Evolutionary conservation across 768 basidiomycete genomes (phyloP), one percentile per base, ranked within the genome.

Genomic region (Pluteus cervinus): DNA sequence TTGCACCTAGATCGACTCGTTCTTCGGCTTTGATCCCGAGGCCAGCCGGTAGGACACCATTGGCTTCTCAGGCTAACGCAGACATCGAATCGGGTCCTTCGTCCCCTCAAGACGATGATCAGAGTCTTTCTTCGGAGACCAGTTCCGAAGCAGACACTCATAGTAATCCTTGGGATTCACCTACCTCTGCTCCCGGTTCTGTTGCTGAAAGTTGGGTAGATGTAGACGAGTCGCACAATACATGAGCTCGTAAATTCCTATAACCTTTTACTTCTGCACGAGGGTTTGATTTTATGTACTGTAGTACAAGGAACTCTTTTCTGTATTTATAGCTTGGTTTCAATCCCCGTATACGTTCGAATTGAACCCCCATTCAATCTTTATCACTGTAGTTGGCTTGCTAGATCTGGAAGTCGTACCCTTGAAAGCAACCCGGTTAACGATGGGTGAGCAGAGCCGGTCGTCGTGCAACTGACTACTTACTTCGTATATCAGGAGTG

Each of bases 191-290:
- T n/a, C n/a, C n/a, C n/a, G n/a, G n/a, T n/a, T n/a, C n/a, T 9
- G 75, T 74, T 18, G 74, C 75, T 33, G 61, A 56, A 31, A 86
- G 82, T 45, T 89, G 86, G 86, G 62, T 89, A 36, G 85, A 76
- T 53, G 59, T 87, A 51, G 60, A 68, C 37, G 53, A 48, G 32
- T 48, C 9, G 20, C 8, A 45, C 12, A 30, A 28, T 16, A 17
- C 25, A 20, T 7, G 21, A 14, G 16, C 9, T 4, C 36, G 23
- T 39, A 33, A 33, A 25, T 38, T 43, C 34, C 31, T 35, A 39
- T 32, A 38, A n/a, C 29, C 4, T 15, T 16, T 20, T 20, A 18
- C 5, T 11, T 14, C 35, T 24, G 29, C n/a, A 9, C 16, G 14
- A 30, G n/a, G 21, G 31, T 12, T 24, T 30, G 11, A 38, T 17